Percentiles rank a stretch among this genome's conserved stretches.
Conservation (phyloP, 2,329 filamentous ascomycete genomes). For the Ceratocystis variospora region DNA sequence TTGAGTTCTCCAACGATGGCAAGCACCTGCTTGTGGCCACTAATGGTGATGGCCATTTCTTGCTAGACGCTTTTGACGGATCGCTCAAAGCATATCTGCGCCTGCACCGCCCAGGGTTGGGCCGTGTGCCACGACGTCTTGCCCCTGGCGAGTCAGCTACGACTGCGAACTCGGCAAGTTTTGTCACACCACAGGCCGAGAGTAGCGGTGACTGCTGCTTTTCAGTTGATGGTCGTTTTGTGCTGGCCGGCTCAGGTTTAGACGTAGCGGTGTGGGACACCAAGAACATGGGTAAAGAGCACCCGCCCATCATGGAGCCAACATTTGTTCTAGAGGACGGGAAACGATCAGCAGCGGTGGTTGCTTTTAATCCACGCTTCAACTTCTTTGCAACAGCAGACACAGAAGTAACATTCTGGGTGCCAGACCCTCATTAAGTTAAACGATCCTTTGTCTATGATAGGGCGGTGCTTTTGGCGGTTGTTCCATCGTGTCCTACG, state of each 20-base stretch:
- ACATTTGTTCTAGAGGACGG: slow-evolving; percentile 47
- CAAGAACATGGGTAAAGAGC: slow-evolving; percentile 32
- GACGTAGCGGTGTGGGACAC: slow-evolving; percentile 83
- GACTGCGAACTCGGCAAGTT: slow-evolving; percentile 25
- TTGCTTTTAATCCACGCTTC: slow-evolving; percentile 80
- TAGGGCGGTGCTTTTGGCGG: background rate
- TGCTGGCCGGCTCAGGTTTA: slow-evolving; percentile 62
- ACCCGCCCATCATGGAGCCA: slow-evolving; percentile 49
- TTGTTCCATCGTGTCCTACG: background rate
- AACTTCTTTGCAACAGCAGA: slow-evolving; percentile 88
- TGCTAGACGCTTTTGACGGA: slow-evolving; percentile 88
- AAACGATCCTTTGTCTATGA: background rate
- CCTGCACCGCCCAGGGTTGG: slow-evolving; percentile 41
- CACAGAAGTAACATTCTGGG: slow-evolving; percentile 66
- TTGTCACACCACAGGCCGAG: slow-evolving; percentile 31
- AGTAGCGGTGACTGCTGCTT: slow-evolving; percentile 74
- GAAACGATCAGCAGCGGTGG: slow-evolving; percentile 54
- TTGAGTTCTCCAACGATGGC: slow-evolving; percentile 94
- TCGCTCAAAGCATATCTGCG: slow-evolving; percentile 59
- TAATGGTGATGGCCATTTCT: slow-evolving; percentile 69
- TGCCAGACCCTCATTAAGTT: slow-evolving; percentile 44
- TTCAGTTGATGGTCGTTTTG: slow-evolving; percentile 74
- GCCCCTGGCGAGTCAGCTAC: slow-evolving; percentile 36
- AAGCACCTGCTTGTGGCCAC: slow-evolving; percentile 76
- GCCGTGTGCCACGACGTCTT: slow-evolving; percentile 37